phyloP scores from a whole-genome alignment of 1,284 basidiomycete genomes.

The Sporisorium iseilematis-ciliati region DNA sequence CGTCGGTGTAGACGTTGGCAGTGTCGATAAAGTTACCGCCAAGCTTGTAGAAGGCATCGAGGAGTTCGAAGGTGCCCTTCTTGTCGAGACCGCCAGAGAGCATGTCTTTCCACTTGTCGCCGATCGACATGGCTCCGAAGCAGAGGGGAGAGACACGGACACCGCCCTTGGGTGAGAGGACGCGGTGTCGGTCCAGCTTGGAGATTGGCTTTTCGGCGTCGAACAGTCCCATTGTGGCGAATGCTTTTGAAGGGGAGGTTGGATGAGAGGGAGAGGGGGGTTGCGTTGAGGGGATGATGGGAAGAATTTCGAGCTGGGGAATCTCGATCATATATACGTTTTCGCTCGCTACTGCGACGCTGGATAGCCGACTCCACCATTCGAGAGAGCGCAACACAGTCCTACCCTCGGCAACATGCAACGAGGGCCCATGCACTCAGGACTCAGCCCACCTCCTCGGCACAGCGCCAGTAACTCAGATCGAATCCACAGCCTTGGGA shows the following conservation, averaged over 20 bases:
- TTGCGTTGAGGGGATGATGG: background rate
- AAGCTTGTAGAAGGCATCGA: conserved; percentile 51
- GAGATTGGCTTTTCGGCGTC: conserved; percentile 45
- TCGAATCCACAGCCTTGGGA: background rate
- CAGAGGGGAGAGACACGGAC: conserved; percentile 73
- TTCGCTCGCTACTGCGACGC: background rate
- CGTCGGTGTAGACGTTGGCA: conserved; percentile 74
- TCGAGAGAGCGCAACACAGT: no score
- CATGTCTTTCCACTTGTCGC: conserved; percentile 71
- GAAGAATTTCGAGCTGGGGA: background rate
- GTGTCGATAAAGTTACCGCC: conserved; percentile 75
- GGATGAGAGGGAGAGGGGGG: background rate
- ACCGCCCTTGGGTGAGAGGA: conserved; percentile 72
- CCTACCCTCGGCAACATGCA: no score
- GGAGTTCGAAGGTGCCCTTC: conserved; percentile 45
- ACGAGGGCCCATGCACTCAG: no score
- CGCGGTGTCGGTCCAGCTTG: conserved; percentile 69
- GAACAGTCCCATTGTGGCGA: conserved; percentile 35
- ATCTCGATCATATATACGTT: background rate
- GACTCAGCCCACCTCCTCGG: background rate
- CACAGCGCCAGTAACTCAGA: background rate
- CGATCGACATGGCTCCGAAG: conserved; percentile 74
- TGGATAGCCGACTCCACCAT: no score
- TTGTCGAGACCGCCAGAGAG: conserved; percentile 48
- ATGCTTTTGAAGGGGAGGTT: background rate